These are phyloP conservation scores for Oryza coarctata DNA, from an alignment of 176 grass and related monocot species.

Conservation along the genomic window DNA sequence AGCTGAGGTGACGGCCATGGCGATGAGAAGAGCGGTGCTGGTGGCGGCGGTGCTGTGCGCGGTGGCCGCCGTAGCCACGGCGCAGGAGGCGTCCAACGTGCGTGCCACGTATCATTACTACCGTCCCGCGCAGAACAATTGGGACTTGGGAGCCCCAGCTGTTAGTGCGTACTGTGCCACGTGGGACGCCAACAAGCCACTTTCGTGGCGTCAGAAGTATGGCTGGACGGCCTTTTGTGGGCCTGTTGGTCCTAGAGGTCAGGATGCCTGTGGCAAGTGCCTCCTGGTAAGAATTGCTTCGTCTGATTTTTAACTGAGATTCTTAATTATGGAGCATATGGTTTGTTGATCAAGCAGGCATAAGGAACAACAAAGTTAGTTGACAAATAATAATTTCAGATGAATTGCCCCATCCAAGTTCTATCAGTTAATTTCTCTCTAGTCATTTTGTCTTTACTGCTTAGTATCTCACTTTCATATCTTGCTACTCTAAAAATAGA, in stretches of 20 bases:
- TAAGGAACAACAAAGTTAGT: too few species aligned
- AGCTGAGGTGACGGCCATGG: neutral
- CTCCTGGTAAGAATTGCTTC: neutral
- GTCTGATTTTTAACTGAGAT: neutral
- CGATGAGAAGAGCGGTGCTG: neutral
- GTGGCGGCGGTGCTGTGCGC: constrained; percentile 21
- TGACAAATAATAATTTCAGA: too few species aligned
- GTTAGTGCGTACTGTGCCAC: neutral
- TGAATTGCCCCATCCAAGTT: too few species aligned
- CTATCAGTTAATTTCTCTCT: too few species aligned
- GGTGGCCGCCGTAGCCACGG: neutral
- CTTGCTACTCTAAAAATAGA: too few species aligned
- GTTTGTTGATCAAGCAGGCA: too few species aligned
- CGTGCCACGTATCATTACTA: constrained; percentile 50
- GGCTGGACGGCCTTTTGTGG: neutral
- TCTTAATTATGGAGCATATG: too few species aligned
- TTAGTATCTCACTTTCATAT: too few species aligned
- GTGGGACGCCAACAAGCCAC: neutral
- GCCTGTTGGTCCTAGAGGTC: neutral
- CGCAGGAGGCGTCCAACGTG: constrained; percentile 44
- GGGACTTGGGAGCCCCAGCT: constrained; percentile 30
- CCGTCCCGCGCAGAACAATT: constrained; percentile 33
- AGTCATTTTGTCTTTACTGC: too few species aligned
- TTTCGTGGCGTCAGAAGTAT: neutral
- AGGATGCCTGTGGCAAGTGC: neutral